Base-by-base conservation (phyloP, 2,329 filamentous ascomycete species). In the Aureobasidium sp. region DNA sequence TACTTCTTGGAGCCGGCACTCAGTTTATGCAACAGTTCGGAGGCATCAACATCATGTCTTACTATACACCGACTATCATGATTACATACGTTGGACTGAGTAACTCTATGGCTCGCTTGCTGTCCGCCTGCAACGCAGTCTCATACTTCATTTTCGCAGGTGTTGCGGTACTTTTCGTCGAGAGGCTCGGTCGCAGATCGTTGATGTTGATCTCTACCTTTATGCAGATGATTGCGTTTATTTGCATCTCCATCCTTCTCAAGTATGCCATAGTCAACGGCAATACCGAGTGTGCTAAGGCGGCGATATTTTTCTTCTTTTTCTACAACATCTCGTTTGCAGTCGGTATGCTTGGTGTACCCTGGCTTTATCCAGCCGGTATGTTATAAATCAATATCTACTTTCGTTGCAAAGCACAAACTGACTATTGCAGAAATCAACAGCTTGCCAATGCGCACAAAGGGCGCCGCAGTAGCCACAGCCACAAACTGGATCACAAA, bases 31-130 rank as follows among this genome's bases (percentile, higher is more conserved):
- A 86, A 63, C 84, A 86, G 67, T 73, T 85, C 5, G 68, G 72
- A 8, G 81, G 81, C 4, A 80, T 79, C 58, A 79, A 81, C 48
- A 54, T 81, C 1, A 80, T 79, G 6, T 76, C 73, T 6, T 85
- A 85, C 68, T 88, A 85, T 65, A 76, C 90, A 0, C 87, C 87
- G 0, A 88, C 88, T 43, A 86, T 91, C 0, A 81, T 90, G 10
- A 89, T 87, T 63, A 73, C 85, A 53, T 86, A 81, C 9, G 86
- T 90, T 10, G 87, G 87, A 0, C 80, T 89, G 31, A 75, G 75
- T 36, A 80, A 88, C 66, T 79, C 79, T 47, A 81, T 84, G 71
- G 83, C 85, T 3, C 80, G 87, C 6, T 75, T 90, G 0, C 78
- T 90, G 23, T 83, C 87, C 1, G 88, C 85, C 2, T 83, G 85